Conservation (phyloP, 495 filamentous ascomycete genomes). For the Neurospora sp. region DNA sequence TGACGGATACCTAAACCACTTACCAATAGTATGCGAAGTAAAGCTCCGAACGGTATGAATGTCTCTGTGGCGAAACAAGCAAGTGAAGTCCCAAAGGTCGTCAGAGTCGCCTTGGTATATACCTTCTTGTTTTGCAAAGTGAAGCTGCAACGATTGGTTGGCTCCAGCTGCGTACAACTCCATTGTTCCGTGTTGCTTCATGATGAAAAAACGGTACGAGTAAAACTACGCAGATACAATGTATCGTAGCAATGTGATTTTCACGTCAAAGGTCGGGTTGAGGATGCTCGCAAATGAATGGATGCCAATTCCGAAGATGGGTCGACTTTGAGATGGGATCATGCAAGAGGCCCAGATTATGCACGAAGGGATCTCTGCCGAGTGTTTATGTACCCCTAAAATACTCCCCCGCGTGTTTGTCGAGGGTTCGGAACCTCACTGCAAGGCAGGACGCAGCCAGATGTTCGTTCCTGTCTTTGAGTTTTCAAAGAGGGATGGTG, state of each 20-base stretch:
- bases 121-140: slow-evolving; percentile 13
- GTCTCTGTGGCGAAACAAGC: slow-evolving; percentile 21
- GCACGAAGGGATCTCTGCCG: neutral
- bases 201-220: neutral
- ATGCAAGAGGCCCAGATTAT: neutral
- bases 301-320: neutral
- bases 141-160: slow-evolving; percentile 41
- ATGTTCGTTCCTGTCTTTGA: neutral
- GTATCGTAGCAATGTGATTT: neutral
- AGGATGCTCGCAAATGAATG: neutral
- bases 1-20: slow-evolving; percentile 1
- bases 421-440: neutral
- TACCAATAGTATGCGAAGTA: slow-evolving; percentile 31
- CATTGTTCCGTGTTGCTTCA: slow-evolving; percentile 15
- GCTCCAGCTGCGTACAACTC: slow-evolving; percentile 40
- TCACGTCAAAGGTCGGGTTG: neutral
- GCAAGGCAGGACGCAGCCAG: neutral
- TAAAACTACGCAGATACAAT: neutral
- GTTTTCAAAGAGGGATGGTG: neutral
- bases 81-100: slow-evolving; percentile 29
- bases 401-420: neutral
- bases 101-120: slow-evolving; percentile 19
- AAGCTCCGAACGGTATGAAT: slow-evolving; percentile 20
- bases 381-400: neutral
- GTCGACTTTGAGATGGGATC: neutral